Conservation (phyloP, 73 alveolate genomes). For the Symbiodinium natans region DNA sequence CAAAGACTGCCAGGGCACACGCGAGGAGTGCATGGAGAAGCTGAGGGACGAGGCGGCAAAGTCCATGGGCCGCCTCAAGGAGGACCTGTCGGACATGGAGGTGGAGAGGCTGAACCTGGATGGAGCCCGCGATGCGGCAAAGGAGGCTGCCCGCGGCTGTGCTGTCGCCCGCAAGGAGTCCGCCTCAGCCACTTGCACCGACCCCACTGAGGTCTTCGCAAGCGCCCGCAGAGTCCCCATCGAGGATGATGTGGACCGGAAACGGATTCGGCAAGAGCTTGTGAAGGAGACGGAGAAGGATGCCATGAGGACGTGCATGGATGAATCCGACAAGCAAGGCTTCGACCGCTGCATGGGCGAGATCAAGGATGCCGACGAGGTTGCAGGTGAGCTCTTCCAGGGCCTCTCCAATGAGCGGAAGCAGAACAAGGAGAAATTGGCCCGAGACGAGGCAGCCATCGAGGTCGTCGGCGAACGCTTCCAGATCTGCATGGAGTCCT, state of each 20-base stretch:
- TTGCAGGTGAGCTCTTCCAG: not conserved
- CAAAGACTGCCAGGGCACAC: slow-evolving; percentile 21
- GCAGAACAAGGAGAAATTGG: not conserved
- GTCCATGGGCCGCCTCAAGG: slow-evolving; percentile 7
- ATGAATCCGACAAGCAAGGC: not conserved
- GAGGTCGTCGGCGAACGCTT: slow-evolving; percentile 25
- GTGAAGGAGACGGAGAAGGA: slow-evolving; percentile 1
- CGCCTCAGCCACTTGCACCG: slow-evolving; percentile 6
- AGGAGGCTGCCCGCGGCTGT: not conserved
- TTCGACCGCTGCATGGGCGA: slow-evolving; percentile 10
- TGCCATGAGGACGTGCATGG: not conserved
- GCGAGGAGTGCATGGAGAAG: not conserved
- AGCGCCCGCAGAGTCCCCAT: not conserved
- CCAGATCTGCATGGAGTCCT: slow-evolving; percentile 14
- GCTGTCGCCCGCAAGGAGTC: not conserved
- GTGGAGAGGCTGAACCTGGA: slow-evolving; percentile 30
- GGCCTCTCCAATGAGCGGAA: not conserved
- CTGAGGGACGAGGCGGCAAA: not conserved
- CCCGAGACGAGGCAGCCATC: slow-evolving; percentile 9
- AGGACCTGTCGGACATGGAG: not conserved
- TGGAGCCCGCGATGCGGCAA: slow-evolving; percentile 1
- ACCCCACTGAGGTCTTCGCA: not conserved
- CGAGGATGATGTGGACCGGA: not conserved
- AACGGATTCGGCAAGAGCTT: not conserved
- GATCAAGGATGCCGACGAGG: not conserved